phyloP scores from a whole-genome alignment of 352 stramenopile genomes.

The Albugo laibachii region DNA sequence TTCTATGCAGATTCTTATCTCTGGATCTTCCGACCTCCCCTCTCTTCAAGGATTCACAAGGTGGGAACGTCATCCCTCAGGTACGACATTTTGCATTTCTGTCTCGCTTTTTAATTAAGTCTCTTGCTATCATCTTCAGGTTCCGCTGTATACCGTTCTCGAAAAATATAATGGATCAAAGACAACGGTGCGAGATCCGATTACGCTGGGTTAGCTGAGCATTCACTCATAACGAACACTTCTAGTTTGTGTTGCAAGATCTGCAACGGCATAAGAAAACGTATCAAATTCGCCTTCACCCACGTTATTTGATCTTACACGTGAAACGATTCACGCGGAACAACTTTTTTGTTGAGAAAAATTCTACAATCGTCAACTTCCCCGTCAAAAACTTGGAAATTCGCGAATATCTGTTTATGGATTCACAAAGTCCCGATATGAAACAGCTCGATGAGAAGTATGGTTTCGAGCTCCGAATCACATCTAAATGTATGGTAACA shows the following conservation, averaged over 20 bases:
- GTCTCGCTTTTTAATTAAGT: neutral
- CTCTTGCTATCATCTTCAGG: slow-evolving; percentile 21
- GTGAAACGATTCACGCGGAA: slow-evolving; percentile 95
- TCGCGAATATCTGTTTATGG: slow-evolving; percentile 63
- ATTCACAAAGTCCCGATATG: slow-evolving; percentile 16
- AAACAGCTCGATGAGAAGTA: slow-evolving; percentile 32
- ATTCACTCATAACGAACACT: neutral
- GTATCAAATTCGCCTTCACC: slow-evolving; percentile 86
- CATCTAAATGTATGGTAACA: neutral
- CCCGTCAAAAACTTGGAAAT: slow-evolving; percentile 98
- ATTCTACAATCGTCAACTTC: slow-evolving; percentile 98
- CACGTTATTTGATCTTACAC: slow-evolving; percentile 93
- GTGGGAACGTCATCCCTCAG: slow-evolving; percentile 93
- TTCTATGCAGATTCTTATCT: slow-evolving; percentile 77
- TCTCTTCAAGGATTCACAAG: slow-evolving; percentile 95
- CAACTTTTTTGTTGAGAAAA: slow-evolving; percentile 98
- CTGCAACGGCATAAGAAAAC: slow-evolving; percentile 74
- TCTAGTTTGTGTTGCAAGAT: slow-evolving; percentile 59
- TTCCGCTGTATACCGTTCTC: slow-evolving; percentile 92
- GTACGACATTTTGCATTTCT: slow-evolving; percentile 11
- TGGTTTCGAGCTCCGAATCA: neutral
- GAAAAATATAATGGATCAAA: slow-evolving; percentile 92
- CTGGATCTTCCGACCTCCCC: slow-evolving; percentile 95
- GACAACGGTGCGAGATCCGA: slow-evolving; percentile 21
- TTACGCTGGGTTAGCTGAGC: neutral